These are phyloP conservation scores for Eustoma russellianum DNA, from an alignment of 257 asterid genomes.

Conservation along the genomic window DNA sequence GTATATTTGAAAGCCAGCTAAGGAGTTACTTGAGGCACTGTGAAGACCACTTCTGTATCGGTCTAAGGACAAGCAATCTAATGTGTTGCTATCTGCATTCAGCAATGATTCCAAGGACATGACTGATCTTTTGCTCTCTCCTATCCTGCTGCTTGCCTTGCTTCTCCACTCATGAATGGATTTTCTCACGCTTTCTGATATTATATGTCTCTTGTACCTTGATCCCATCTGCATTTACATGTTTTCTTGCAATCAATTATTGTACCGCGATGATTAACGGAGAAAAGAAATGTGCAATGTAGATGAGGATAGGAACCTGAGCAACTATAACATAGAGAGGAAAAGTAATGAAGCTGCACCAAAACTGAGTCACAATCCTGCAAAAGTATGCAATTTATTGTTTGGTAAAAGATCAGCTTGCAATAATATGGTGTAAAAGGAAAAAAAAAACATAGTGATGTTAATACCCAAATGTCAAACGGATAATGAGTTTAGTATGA, in stretches of 20 bases:
- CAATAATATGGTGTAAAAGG: not conserved
- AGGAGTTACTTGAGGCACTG: slow-evolving; percentile 8
- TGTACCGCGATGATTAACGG: no score
- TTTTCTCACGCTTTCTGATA: slow-evolving; percentile 64
- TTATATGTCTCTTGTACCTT: slow-evolving; percentile 66
- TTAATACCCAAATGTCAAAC: slow-evolving; percentile 66
- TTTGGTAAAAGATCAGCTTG: not conserved
- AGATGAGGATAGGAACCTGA: slow-evolving; percentile 42
- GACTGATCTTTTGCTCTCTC: slow-evolving; percentile 15
- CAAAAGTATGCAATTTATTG: slow-evolving; percentile 1
- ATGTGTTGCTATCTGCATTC: slow-evolving; percentile 5
- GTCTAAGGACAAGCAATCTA: no score
- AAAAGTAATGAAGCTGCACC: slow-evolving; percentile 98
- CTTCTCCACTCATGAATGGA: slow-evolving; percentile 77
- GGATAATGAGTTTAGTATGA: slow-evolving; percentile 41
- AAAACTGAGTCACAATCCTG: slow-evolving; percentile 81
- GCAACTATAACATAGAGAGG: slow-evolving; percentile 83
- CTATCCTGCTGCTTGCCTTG: slow-evolving; percentile 48
- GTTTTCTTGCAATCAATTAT: not conserved
- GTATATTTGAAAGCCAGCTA: not conserved
- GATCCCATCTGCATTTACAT: slow-evolving; percentile 77
- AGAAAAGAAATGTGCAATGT: no score
- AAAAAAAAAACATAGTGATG: slow-evolving; percentile 4
- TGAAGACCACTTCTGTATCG: no score
- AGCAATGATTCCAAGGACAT: slow-evolving; percentile 30